Base-by-base conservation (phyloP, 306 rosid species). In the Potentilla sterilis region DNA sequence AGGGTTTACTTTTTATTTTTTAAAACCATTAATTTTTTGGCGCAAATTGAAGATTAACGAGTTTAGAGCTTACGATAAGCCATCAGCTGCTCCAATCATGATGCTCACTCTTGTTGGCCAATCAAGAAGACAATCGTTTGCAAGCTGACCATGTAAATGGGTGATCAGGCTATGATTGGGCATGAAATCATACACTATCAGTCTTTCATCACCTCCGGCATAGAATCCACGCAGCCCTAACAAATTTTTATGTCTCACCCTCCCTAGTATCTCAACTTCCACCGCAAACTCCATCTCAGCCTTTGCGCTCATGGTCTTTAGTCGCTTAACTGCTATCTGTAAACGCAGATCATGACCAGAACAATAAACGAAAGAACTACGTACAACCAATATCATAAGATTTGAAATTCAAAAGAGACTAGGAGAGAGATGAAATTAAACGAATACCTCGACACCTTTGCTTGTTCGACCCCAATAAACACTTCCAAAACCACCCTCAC, bases 231-330 rank as follows among this genome's bases (percentile, higher is more conserved):
- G 85, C 65, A 94, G 83, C 2, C 96, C 97, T 44, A 94, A 83
- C 83, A 92, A 61, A 61, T 94, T 94, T 64, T 83, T 88, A 69
- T 94, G 98, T 62, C 95, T 86, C 67, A 94, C 98, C 77, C 98
- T 84, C 49, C 93, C 98, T 16, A 92, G 95, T 51, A 94, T 89
- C 83, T 94, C 98, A 28, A 91, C 98, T 86, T 94, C 95, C 14
- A 94, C 97, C 7, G 98, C 98, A 70, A 94, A 94, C 75, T 94
- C 98, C 98, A 91, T 94, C 84, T 94, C 97, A 40, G 96, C 91
- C 85, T 92, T 94, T n/a, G 93, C 88, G n/a, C 86, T 94, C 93
- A 91, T 86, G 3, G 88, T 75, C 78, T 94, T 94, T 66, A 94
- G 75, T 6, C 97, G 80, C 81, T 94, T 94, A 80, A 94, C 97